Conservation (phyloP, 805 yeast species). For the Pichia manshurica region DNA sequence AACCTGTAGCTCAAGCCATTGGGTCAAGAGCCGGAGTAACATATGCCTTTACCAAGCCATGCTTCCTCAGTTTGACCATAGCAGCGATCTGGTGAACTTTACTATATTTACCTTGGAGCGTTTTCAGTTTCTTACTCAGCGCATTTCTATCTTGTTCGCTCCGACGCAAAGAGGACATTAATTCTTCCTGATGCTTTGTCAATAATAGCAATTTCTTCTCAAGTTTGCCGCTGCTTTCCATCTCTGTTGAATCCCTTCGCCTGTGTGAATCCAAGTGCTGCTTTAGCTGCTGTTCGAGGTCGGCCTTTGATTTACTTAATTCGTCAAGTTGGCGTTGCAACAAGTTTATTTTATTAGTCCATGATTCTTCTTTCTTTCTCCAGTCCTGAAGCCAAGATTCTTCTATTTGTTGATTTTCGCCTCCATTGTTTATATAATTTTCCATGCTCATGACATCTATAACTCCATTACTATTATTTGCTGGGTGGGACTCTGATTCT, state of each 20-base stretch:
- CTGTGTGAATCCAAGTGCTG: neutral
- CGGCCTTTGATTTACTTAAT: neutral
- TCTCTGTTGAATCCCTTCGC: neutral
- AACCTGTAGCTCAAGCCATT: neutral
- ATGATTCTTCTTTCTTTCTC: neutral
- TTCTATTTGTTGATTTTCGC: neutral
- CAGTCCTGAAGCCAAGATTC: neutral
- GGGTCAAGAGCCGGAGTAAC: slow-evolving; percentile 10
- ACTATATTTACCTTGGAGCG: slow-evolving; percentile 4
- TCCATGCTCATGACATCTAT: no score
- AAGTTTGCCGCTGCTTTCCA: neutral
- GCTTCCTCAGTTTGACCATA: slow-evolving; percentile 16
- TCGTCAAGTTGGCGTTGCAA: neutral
- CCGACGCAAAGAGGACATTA: neutral
- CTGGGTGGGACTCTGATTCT: no score
- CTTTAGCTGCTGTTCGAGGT: neutral
- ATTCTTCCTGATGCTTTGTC: neutral
- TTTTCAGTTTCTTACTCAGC: neutral
- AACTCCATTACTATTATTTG: neutral
- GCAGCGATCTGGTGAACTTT: slow-evolving; percentile 22
- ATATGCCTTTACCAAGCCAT: slow-evolving; percentile 8
- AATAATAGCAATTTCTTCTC: neutral
- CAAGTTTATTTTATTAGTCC: neutral
- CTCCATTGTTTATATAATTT: neutral
- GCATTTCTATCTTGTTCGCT: neutral